Conservation (phyloP, 306 rosid species). For the Senna tora region DNA sequence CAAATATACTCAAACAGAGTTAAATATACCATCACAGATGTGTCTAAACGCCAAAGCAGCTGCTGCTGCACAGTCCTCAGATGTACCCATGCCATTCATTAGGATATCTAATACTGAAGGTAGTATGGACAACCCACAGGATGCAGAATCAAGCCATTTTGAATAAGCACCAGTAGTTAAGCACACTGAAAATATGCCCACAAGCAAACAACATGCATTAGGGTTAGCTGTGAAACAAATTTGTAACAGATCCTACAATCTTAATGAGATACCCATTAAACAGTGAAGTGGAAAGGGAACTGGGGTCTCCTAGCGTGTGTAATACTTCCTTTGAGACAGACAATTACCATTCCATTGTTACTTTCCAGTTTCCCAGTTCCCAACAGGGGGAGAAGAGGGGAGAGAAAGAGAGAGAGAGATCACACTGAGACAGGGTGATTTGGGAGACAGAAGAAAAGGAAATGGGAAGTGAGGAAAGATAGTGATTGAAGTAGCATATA, state of each 20-base stretch:
- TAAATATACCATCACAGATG: slow-evolving; percentile 84
- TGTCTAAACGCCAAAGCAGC: slow-evolving; percentile 96
- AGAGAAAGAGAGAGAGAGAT: too few species aligned
- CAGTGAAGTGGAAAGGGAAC: slow-evolving; percentile 24
- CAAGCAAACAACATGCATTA: slow-evolving; percentile 27
- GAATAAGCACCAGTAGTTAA: slow-evolving; percentile 93
- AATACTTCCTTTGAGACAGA: slow-evolving; percentile 13
- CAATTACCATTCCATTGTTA: not conserved
- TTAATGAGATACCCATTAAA: slow-evolving; percentile 17
- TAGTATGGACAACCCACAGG: slow-evolving; percentile 74
- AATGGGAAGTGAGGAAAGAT: not conserved
- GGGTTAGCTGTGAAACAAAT: slow-evolving; percentile 20
- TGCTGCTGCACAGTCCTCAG: slow-evolving; percentile 97
- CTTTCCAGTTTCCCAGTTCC: not conserved
- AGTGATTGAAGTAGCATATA: not conserved
- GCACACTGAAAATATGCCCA: slow-evolving; percentile 76
- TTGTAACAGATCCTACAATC: slow-evolving; percentile 25
- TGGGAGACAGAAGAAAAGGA: not conserved
- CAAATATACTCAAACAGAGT: slow-evolving; percentile 35
- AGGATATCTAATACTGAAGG: slow-evolving; percentile 86
- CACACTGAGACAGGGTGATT: not conserved
- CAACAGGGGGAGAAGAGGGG: not conserved
- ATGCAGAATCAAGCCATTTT: slow-evolving; percentile 92
- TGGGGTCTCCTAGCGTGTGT: not conserved
- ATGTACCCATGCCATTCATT: slow-evolving; percentile 92